phyloP scores from a whole-genome alignment of 2,329 filamentous ascomycete genomes.

The Aureobasidium sp. region DNA sequence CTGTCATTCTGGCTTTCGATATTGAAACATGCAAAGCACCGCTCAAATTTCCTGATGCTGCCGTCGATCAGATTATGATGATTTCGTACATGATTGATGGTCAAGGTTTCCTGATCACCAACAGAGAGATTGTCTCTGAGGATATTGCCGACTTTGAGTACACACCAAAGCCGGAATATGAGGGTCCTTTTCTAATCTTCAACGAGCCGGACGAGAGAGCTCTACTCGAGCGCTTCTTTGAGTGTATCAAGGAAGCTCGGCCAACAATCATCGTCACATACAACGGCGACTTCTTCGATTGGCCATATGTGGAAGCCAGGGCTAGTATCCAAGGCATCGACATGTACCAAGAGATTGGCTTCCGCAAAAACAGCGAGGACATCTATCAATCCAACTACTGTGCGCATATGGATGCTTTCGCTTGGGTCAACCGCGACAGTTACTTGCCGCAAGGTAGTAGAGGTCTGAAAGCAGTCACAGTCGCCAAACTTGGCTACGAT shows the following conservation, averaged over 20 bases:
- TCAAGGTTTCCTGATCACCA: slow-evolving; percentile 95
- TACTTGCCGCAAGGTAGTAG: slow-evolving; percentile 95
- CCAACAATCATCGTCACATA: slow-evolving; percentile 99
- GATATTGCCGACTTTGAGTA: slow-evolving; percentile 98
- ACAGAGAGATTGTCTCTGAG: slow-evolving; percentile 94
- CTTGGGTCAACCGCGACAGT: slow-evolving; percentile 98
- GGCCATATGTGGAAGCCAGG: slow-evolving; percentile 93
- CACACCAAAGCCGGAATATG: slow-evolving; percentile 93
- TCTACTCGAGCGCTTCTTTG: slow-evolving; percentile 84
- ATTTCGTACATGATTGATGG: slow-evolving; percentile 99
- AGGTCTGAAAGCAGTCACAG: slow-evolving; percentile 94
- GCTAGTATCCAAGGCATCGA: slow-evolving; percentile 93
- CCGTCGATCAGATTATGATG: slow-evolving; percentile 99
- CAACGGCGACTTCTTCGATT: slow-evolving; percentile 99
- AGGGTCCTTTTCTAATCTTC: slow-evolving; percentile 93
- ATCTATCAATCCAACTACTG: slow-evolving; percentile 95
- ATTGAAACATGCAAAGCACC: slow-evolving; percentile 96
- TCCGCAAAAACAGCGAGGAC: slow-evolving; percentile 89
- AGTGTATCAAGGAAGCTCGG: slow-evolving; percentile 87
- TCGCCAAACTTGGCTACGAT: slow-evolving; percentile 96
- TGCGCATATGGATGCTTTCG: slow-evolving; percentile 97
- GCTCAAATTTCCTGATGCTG: slow-evolving; percentile 90
- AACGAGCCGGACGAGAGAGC: slow-evolving; percentile 92
- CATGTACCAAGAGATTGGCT: slow-evolving; percentile 98
- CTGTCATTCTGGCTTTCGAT: slow-evolving; percentile 98